Base-by-base conservation (phyloP, 2,329 filamentous ascomycete genomes). In the Neophaeococcomyces mojaviensis region DNA sequence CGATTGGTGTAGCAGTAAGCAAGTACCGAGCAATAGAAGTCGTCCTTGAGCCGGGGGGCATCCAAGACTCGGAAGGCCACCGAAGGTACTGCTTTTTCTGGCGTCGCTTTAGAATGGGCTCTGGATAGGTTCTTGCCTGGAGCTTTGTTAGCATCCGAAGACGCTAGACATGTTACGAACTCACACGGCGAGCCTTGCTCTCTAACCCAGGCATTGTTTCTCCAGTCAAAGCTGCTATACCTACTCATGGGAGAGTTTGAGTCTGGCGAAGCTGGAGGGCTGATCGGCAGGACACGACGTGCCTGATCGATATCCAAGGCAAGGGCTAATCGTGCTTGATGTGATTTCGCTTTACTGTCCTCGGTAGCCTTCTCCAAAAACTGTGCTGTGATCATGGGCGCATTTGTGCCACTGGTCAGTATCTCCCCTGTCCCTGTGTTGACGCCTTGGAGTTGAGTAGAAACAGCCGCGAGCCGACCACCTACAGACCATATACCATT, bases 11-110 rank as follows among this genome's bases (percentile, higher is more conserved):
- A 65, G 0, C 84, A 94, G 63, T 95, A 97, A 8, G 92, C 88
- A 44, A 98, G 73, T 2, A 89, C 75, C 0, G 89, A 92, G 66
- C 88, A 96, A 63, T 98, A 98, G 63, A 89, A 98, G 64, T 98
- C 90, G 58, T 97, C 88, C 47, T 88, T 81, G n/a, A 97, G 72
- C 42, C 81, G 79, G 2, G 89, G 88, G 7, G 90, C 90, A 66
- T 96, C 88, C 4, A 98, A 74, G 5, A 96, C 85, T 67, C 85
- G 86, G 68, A 94, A 94, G 4, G 88, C 86, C 15, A 84, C 76
- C 6, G 76, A 73, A 31, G 87, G 84, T 34, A 92, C 70, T 30
- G 70, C 64, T 44, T 74, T 69, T 47, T 59, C 51, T 35, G 49
- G 49, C 32, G 49, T 46, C 34, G 20, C 10, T 5, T 5, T 10